Conservation (phyloP, 148 eudicot genomes). For the Camellia granthamiana region DNA sequence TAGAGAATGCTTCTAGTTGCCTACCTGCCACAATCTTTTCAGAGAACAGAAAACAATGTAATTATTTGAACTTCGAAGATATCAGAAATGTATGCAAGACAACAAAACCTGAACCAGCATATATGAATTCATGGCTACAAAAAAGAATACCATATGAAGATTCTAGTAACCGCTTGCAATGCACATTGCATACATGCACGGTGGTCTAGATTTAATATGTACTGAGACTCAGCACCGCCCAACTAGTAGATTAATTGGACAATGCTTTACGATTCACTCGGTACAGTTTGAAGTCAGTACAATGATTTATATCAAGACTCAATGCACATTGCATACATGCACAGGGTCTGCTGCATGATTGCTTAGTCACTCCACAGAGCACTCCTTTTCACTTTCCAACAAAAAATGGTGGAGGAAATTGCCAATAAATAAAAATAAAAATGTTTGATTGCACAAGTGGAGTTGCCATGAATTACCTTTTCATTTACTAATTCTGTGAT, state of each 20-base stretch:
- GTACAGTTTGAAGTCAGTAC: neutral
- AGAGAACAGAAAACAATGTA: constrained; percentile 17
- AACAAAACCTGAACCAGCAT: neutral
- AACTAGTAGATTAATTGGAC: neutral
- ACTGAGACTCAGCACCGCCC: neutral
- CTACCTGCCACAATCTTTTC: constrained; percentile 49
- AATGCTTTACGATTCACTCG: neutral
- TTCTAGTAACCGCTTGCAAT: neutral
- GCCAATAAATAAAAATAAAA: neutral
- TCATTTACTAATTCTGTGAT: constrained; percentile 71
- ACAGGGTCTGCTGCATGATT: constrained; percentile 14
- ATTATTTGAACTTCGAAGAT: neutral
- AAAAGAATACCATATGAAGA: neutral
- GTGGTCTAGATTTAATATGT: neutral
- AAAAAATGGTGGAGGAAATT: neutral
- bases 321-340: neutral
- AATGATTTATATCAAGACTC: no score
- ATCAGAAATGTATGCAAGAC: neutral
- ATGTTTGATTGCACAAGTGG: neutral
- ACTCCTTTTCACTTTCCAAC: neutral
- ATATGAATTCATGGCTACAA: neutral
- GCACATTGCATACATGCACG: neutral
- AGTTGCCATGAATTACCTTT: constrained; percentile 48
- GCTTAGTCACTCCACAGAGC: neutral
- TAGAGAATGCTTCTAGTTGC: constrained; percentile 76